Base-by-base conservation (phyloP, 2,329 filamentous ascomycete genomes). In the Atkinsonella texensis region DNA sequence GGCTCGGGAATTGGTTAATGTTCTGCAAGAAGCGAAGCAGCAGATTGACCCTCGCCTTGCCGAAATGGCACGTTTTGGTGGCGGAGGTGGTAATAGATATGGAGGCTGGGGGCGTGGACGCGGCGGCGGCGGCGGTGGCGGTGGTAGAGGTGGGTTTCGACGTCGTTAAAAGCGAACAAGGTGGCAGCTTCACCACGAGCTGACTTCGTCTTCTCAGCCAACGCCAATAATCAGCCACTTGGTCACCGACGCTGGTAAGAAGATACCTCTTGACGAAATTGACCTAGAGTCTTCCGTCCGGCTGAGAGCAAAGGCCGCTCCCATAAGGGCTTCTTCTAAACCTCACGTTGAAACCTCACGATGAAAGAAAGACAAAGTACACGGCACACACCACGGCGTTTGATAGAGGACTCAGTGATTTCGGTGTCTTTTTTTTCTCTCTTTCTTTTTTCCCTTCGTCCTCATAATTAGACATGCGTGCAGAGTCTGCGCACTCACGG, bases 21-120 rank as follows among this genome's bases (percentile, higher is more conserved):
- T 98, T 63, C 85, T 98, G 61, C 84, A 84, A 66, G 93, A 98
- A 74, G 90, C 93, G 59, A 97, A 97, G 77, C 93, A 98, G 76
- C 85, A 94, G 72, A 90, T 98, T 70, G 93, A 97, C 65, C 93
- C 93, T 65, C 86, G 89, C 69, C 85, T 98, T 57, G 83, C 84
- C 57, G 93, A 98, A 77, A 97, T 98, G 93, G 84, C 82, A 61
- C 87, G 93, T 69, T 97, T 90, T 67, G 82, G 89, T 59, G 88
- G 89, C 57, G 88, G 88, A 53, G 89, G 85, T 57, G 81, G 85
- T 59, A 81, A 87, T 63, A 79, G 85, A 57, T 84, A 80, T 63
- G 81, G 85, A 63, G 82, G 87, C 62, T 84, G 84, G 66, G 79
- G 84, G 62, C 81, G 85, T 59, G 79, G 81, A 60, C 76, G 83